Conservation (phyloP, 306 rosid genomes). For the Senna tora region DNA sequence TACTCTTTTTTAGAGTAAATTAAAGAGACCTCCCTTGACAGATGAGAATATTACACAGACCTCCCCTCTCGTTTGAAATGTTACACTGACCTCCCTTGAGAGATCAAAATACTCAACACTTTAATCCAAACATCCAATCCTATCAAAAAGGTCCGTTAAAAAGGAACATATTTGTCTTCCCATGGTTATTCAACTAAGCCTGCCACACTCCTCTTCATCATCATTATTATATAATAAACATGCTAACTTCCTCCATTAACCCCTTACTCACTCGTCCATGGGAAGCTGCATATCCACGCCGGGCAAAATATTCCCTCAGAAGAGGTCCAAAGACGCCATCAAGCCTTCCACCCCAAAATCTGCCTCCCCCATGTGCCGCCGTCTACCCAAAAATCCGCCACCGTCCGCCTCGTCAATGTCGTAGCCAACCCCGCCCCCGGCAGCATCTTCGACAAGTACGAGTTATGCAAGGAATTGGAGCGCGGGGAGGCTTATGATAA, state of each 20-base stretch:
- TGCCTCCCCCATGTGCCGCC: background rate
- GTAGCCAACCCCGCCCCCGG: conserved; percentile 52
- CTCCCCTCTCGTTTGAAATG: too few relatives aligned
- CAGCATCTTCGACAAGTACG: conserved; percentile 53
- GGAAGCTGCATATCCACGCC: conserved; percentile 83
- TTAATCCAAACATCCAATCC: too few relatives aligned
- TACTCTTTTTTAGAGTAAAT: too few relatives aligned
- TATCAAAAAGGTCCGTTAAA: too few relatives aligned
- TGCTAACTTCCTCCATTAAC: background rate
- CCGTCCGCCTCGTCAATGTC: conserved; percentile 35
- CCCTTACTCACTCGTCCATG: conserved; percentile 77
- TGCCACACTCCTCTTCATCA: background rate
- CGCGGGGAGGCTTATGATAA: too few relatives aligned
- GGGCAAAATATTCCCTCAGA: conserved; percentile 35
- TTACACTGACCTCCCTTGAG: too few relatives aligned
- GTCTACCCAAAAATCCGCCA: conserved; percentile 27
- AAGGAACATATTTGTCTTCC: conserved; percentile 39
- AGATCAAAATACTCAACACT: too few relatives aligned
- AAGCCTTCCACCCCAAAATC: conserved; percentile 11
- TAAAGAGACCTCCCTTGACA: too few relatives aligned
- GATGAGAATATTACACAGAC: too few relatives aligned
- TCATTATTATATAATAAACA: too few relatives aligned
- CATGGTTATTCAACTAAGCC: conserved; percentile 49
- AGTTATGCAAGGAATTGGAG: conserved; percentile 72
- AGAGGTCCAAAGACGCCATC: conserved; percentile 29